Evolutionary conservation across 768 basidiomycete species (phyloP), one percentile per base, ranked within the genome.

Genomic region (Phylloporus sp.): DNA sequence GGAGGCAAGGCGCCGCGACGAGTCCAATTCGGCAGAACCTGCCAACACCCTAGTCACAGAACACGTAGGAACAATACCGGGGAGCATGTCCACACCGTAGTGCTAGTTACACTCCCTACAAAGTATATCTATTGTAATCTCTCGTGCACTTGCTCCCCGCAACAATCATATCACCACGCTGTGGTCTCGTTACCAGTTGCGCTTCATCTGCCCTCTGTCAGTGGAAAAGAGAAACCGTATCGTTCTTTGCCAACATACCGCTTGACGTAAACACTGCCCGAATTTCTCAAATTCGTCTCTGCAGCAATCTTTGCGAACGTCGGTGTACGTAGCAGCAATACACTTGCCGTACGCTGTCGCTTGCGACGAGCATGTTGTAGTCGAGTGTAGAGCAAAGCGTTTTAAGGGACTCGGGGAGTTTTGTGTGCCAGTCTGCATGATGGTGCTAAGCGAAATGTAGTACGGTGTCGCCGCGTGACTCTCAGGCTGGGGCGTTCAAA

Each of bases 301-400:
- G 70, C 95, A 99, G 56, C 81, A 78, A 56, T 90, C 88, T 64
- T 86, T 86, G 49, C 72, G 79, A 6, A 91, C 84, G 51, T 98
- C 95, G 23, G 80, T 80, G 65, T 96, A 95, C 5, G 79, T 79
- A 2, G 80, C 77, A 23, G 86, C 71, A 37, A 98, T 82, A 67
- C 95, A 99, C 71, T 85, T 85, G 20, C 91, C 95, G 63, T 99
- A 99, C 6, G 68, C 72, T 4, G 79, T 65, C 22, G 93, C 92
- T 60, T 92, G 78, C 7, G 72, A 51, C 9, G 84, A 71, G 57
- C 88, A 90, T 14, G 86, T 87, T 3, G 76, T 74, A 2, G 86
- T 88, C 3, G 86, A 76, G 54, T 84, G 80, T 17, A 79, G 53
- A n/a, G 86, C 88, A 20, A 90, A 69, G 21, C 79, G 76, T 50